These are phyloP conservation scores for Cucurbita pepo DNA, from an alignment of 306 rosid species.

Conservation along the genomic window DNA sequence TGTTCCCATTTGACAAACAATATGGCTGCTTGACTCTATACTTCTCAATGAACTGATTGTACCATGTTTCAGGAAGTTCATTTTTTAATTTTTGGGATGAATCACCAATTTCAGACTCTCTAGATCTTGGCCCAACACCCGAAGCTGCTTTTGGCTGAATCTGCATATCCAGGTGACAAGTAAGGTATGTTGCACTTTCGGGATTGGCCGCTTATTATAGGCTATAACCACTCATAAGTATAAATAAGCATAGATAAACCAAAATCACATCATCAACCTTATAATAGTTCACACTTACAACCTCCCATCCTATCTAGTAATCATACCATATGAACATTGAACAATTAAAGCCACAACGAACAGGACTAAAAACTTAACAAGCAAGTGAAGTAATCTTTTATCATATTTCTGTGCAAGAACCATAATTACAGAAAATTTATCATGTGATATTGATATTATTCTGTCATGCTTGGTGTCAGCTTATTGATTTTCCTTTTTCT, in stretches of 20 bases:
- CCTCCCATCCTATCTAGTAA: neutral
- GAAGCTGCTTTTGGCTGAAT: slow-evolving; percentile 40
- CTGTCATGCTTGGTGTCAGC: neutral
- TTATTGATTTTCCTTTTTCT: neutral
- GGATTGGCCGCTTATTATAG: neutral
- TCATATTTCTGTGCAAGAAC: neutral
- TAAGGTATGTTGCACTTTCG: neutral
- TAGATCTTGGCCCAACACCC: slow-evolving; percentile 38
- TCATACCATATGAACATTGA: neutral
- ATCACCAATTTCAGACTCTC: slow-evolving; percentile 44
- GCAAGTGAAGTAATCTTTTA: neutral
- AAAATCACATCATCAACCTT: neutral
- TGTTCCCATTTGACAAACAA: slow-evolving; percentile 35
- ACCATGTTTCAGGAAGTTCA: slow-evolving; percentile 75
- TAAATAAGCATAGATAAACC: neutral
- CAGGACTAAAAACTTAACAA: neutral
- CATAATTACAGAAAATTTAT: neutral
- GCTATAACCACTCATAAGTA: neutral
- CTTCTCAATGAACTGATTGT: slow-evolving; percentile 55
- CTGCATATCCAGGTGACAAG: slow-evolving; percentile 25
- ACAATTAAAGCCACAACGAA: neutral
- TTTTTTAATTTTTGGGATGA: slow-evolving; percentile 31
- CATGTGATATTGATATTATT: neutral
- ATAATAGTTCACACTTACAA: neutral
- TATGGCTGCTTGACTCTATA: slow-evolving; percentile 32